Evolutionary conservation across 148 eudicot genomes (phyloP).

Genomic region (Arctostaphylos glauca): DNA sequence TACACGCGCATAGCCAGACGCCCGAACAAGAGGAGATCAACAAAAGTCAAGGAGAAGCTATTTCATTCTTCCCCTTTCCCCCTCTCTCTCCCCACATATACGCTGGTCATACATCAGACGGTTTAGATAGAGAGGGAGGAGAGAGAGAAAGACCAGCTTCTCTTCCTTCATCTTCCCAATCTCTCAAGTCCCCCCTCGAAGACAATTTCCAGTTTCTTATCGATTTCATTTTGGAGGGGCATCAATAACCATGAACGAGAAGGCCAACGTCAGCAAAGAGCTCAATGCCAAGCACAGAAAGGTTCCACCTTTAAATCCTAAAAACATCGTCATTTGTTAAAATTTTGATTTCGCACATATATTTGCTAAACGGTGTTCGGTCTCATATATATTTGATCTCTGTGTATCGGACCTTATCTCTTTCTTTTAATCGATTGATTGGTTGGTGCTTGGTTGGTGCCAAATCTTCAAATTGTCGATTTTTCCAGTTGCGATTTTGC

Average conservation of each 20-base stretch:
- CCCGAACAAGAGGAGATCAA: background rate
- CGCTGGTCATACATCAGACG: background rate
- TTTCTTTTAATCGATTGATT: background rate
- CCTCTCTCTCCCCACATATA: background rate
- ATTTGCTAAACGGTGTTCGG: background rate
- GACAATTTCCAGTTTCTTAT: background rate
- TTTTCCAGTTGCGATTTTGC: background rate
- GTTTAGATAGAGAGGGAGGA: constrained; percentile 12
- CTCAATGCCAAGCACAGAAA: constrained; percentile 88
- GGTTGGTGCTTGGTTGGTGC: background rate
- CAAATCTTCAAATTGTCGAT: background rate
- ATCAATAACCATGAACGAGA: constrained; percentile 62
- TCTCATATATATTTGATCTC: constrained; percentile 15
- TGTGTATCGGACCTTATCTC: background rate
- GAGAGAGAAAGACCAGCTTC: constrained; percentile 19
- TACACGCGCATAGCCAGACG: background rate
- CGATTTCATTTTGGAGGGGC: background rate
- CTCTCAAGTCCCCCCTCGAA: constrained; percentile 7
- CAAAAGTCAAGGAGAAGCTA: constrained; percentile 15
- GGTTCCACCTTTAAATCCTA: constrained; percentile 33
- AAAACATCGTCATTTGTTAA: background rate
- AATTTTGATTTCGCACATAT: background rate
- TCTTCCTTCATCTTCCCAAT: background rate
- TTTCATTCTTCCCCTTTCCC: background rate
- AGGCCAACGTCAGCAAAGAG: constrained; percentile 88